Percentiles rank a stretch among this genome's conserved stretches.
Conservation (phyloP, 2,329 filamentous ascomycete species). For the Exophiala sp. region DNA sequence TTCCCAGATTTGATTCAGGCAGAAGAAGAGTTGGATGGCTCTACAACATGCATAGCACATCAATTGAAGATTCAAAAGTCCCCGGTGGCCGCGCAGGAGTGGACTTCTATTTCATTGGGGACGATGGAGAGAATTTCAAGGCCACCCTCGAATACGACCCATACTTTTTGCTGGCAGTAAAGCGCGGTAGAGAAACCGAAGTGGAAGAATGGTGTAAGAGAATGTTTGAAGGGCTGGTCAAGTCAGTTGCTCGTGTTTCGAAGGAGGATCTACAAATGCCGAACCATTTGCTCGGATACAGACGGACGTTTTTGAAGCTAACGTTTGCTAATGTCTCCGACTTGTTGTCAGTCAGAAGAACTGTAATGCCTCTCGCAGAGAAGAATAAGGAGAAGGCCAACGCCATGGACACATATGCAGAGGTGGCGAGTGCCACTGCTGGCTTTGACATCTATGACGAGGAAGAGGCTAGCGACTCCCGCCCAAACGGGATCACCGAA, state of each 20-base stretch:
- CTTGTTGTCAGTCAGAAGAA: conserved; percentile 73
- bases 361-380: conserved; percentile 84
- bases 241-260: conserved; percentile 67
- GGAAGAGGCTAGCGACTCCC: conserved; percentile 75
- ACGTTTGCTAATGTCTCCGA: conserved; percentile 82
- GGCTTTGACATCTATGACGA: conserved; percentile 94
- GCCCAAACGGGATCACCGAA: conserved; percentile 71
- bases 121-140: conserved; percentile 86
- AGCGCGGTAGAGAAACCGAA: conserved; percentile 79
- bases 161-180: conserved; percentile 89
- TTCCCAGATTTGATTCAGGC: conserved; percentile 82
- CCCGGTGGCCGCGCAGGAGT: conserved; percentile 81
- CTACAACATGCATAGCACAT: conserved; percentile 87
- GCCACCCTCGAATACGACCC: conserved; percentile 94
- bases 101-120: conserved; percentile 95
- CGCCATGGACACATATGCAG: conserved; percentile 96
- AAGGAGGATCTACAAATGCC: conserved; percentile 94
- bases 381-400: conserved; percentile 95
- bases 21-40: conserved; percentile 85
- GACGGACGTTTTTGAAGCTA: conserved; percentile 79
- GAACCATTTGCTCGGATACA: conserved; percentile 89
- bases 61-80: conserved; percentile 74
- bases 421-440: conserved; percentile 76
- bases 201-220: conserved; percentile 90
- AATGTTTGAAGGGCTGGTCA: conserved; percentile 74